Evolutionary conservation across 345 rosid species (phyloP).

Genomic region (Firmiana major): DNA sequence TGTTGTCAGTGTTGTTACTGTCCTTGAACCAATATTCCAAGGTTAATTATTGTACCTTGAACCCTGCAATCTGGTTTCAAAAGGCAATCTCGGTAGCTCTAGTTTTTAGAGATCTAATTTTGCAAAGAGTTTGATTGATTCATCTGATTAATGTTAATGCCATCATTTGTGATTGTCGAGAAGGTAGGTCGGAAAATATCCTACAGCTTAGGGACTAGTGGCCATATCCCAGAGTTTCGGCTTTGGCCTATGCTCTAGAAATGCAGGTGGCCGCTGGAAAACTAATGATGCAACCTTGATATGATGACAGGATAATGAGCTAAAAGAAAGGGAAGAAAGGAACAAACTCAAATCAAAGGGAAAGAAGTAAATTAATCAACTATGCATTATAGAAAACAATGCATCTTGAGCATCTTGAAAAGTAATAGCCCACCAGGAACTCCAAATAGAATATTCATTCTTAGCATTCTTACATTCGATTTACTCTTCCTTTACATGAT

Average conservation of each 20-base stretch:
- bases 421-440: background rate
- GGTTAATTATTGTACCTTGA: slow-evolving; percentile 21
- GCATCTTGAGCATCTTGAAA: background rate
- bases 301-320: background rate
- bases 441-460: background rate
- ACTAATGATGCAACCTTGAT: no score
- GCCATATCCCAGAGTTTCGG: no score
- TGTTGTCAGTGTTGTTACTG: slow-evolving; percentile 40
- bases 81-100: no score
- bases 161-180: background rate
- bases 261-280: no score
- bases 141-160: background rate
- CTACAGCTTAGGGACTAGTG: no score
- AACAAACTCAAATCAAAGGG: background rate
- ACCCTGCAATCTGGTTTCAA: background rate
- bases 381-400: background rate
- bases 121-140: background rate
- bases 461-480: background rate
- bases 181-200: no score
- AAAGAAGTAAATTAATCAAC: background rate
- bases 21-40: slow-evolving; percentile 41
- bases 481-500: background rate
- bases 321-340: no score
- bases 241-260: no score
- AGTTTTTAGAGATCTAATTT: background rate